Conservation (phyloP, 2,329 filamentous ascomycete genomes). For the Calonectria pseudoreteaudii region DNA sequence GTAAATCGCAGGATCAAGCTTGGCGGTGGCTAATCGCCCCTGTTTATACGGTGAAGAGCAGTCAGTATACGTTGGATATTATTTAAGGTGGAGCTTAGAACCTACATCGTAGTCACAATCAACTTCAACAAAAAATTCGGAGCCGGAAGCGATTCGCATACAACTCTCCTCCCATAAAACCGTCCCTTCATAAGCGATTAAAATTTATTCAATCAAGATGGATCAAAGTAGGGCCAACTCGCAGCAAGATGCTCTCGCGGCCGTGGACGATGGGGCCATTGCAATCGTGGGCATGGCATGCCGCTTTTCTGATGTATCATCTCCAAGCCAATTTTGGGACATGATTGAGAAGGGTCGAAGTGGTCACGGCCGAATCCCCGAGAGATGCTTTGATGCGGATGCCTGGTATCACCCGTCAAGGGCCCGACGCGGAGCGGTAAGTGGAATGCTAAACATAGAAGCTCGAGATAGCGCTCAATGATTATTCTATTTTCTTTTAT, state of each 20-base stretch:
- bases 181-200: too few species aligned
- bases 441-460: not conserved
- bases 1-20: too few species aligned
- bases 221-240: not conserved
- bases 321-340: not conserved
- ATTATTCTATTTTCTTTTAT: too few species aligned
- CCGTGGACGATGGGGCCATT: not conserved
- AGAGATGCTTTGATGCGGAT: not conserved
- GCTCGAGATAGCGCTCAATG: too few species aligned
- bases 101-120: too few species aligned
- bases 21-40: too few species aligned
- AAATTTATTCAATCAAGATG: not conserved
- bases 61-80: too few species aligned
- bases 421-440: not conserved
- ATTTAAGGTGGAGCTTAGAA: too few species aligned
- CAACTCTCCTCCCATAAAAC: too few species aligned
- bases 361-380: not conserved
- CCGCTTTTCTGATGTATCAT: not conserved
- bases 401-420: not conserved
- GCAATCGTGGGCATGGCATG: conserved; percentile 8
- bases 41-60: too few species aligned
- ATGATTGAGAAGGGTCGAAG: not conserved
- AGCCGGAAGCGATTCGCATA: not conserved
- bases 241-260: not conserved
- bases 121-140: not conserved